Evolutionary conservation across 306 rosid species (phyloP).

Genomic region (Citrullus mucosospermus): DNA sequence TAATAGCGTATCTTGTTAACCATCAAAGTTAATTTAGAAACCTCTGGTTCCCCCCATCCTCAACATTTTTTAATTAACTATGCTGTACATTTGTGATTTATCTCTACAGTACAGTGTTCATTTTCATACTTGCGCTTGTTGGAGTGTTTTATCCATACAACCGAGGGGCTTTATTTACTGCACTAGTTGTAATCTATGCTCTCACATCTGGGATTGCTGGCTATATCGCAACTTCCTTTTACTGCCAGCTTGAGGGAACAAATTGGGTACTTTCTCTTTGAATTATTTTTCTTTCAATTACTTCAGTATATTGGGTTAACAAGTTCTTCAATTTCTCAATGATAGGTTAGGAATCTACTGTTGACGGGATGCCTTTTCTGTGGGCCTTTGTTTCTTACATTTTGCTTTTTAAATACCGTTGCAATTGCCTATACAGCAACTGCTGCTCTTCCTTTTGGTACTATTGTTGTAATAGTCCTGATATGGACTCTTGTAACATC

Average conservation of each 20-base stretch:
- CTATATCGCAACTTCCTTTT: slow-evolving; percentile 75
- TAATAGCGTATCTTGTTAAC: not conserved
- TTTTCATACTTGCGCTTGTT: slow-evolving; percentile 72
- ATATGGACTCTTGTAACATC: slow-evolving; percentile 61
- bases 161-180: slow-evolving; percentile 78
- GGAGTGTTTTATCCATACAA: slow-evolving; percentile 95
- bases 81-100: not conserved
- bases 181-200: slow-evolving; percentile 82
- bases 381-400: slow-evolving; percentile 47
- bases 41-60: not conserved
- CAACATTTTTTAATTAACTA: not conserved
- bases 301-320: not conserved
- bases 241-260: slow-evolving; percentile 82
- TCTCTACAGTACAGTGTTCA: slow-evolving; percentile 60
- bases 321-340: slow-evolving; percentile 8
- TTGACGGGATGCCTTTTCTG: slow-evolving; percentile 60
- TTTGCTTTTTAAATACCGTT: slow-evolving; percentile 50
- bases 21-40: not conserved
- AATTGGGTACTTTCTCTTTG: slow-evolving; percentile 53
- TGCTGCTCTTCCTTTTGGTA: slow-evolving; percentile 66
- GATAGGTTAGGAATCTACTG: slow-evolving; percentile 55
- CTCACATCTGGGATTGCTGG: slow-evolving; percentile 96
- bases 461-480: slow-evolving; percentile 52
- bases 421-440: slow-evolving; percentile 56
- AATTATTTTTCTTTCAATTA: not conserved